Conservation (phyloP, 805 yeast species). For the Starmerella bombicola region DNA sequence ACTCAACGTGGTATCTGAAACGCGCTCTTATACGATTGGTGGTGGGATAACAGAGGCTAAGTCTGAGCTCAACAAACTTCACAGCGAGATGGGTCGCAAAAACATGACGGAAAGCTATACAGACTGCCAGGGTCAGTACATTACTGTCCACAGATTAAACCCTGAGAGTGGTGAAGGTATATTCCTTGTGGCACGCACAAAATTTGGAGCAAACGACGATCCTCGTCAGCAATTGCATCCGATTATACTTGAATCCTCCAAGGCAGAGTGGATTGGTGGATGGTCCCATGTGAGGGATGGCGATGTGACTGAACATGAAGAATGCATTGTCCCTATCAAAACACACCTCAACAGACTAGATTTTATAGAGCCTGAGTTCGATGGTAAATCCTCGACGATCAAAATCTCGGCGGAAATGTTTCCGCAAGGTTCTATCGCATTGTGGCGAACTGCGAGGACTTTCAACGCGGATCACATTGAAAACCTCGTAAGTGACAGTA, state of each 20-base stretch:
- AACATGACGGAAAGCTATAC: conserved; percentile 82
- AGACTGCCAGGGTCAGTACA: conserved; percentile 85
- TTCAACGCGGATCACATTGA: conserved; percentile 57
- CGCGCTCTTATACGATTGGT: conserved; percentile 41
- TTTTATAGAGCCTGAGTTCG: conserved; percentile 37
- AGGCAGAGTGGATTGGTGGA: conserved; percentile 40
- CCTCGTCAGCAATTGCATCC: conserved; percentile 23
- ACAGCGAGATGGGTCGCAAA: conserved; percentile 32
- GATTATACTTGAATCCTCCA: conserved; percentile 28
- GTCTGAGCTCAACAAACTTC: conserved; percentile 28
- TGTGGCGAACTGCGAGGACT: conserved; percentile 57
- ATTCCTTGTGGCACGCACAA: conserved; percentile 77
- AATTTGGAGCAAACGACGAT: conserved; percentile 37
- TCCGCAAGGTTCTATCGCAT: conserved; percentile 85
- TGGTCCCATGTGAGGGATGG: conserved; percentile 38
- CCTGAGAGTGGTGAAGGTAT: conserved; percentile 79
- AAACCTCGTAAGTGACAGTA: conserved; percentile 39
- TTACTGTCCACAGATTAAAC: conserved; percentile 77
- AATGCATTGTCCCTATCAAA: conserved; percentile 38
- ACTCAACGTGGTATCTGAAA: conserved; percentile 69
- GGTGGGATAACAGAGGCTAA: conserved; percentile 73
- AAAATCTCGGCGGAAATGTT: conserved; percentile 34
- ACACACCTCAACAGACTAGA: conserved; percentile 44
- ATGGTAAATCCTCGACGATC: conserved; percentile 41
- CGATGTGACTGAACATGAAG: conserved; percentile 31